These are phyloP conservation scores for Candida caryicola DNA, from an alignment of 805 yeast species.

Conservation along the genomic window DNA sequence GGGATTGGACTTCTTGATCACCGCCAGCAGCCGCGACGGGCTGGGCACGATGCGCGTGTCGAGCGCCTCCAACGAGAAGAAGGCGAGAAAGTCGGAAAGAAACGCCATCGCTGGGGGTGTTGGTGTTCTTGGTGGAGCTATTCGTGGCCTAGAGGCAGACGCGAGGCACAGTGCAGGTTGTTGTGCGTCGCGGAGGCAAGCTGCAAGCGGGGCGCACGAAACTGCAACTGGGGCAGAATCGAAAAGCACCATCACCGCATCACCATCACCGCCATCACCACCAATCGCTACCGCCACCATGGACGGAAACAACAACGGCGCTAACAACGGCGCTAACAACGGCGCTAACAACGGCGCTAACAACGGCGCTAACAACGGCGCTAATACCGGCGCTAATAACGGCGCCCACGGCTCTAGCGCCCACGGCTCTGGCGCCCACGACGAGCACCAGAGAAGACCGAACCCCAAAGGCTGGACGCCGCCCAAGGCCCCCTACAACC, in stretches of 20 bases:
- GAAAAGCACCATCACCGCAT: too few relatives aligned
- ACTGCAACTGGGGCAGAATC: too few relatives aligned
- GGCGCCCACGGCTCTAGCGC: background rate
- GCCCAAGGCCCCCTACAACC: slow-evolving; percentile 83
- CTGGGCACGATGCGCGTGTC: slow-evolving; percentile 51
- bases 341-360: background rate
- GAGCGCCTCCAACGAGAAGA: slow-evolving; percentile 51
- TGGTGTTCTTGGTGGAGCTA: background rate
- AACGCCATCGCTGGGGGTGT: slow-evolving; percentile 1
- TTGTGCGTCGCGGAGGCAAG: too few relatives aligned
- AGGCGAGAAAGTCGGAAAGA: slow-evolving; percentile 22
- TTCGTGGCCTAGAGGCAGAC: too few relatives aligned
- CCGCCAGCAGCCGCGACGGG: slow-evolving; percentile 26
- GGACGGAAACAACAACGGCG: background rate
- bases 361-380: background rate
- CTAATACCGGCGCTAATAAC: background rate
- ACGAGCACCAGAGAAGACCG: slow-evolving; percentile 56
- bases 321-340: background rate
- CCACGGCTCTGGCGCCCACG: background rate
- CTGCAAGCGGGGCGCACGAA: too few relatives aligned
- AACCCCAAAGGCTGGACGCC: slow-evolving; percentile 78
- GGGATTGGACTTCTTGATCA: slow-evolving; percentile 30
- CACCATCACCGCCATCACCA: too few relatives aligned
- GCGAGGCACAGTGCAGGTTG: too few relatives aligned
- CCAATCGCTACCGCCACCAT: background rate